Percentiles rank a stretch among this genome's conserved stretches.
phyloP scores from a whole-genome alignment of 495 filamentous ascomycete species.

The Cenococcum geophilum region DNA sequence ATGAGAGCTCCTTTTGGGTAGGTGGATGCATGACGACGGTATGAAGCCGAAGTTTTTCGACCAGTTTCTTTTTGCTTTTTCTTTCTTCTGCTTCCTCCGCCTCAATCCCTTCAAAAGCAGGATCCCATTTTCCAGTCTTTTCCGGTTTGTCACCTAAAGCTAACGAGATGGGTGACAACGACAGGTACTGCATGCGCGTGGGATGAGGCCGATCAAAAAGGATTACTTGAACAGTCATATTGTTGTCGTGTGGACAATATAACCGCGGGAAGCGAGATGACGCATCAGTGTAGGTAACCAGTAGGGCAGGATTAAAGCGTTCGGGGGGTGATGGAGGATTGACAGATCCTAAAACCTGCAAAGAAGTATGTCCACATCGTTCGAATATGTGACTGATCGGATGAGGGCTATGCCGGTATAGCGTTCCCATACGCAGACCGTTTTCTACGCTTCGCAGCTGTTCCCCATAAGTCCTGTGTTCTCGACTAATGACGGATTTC shows the following conservation, averaged over 20 bases:
- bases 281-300: conserved; percentile 58
- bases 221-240: conserved; percentile 73
- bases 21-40: conserved; percentile 68
- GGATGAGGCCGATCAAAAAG: conserved; percentile 84
- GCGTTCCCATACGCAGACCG: conserved; percentile 74
- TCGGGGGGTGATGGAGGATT: conserved; percentile 52
- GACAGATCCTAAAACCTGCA: conserved; percentile 78
- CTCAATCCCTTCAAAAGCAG: conserved; percentile 46
- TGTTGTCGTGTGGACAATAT: conserved; percentile 56
- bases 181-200: conserved; percentile 92
- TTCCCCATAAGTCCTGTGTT: conserved; percentile 1
- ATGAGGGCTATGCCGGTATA: conserved; percentile 78
- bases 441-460: conserved; percentile 74
- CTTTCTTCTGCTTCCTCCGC: conserved; percentile 58
- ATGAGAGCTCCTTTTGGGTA: conserved; percentile 73
- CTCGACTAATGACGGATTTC: conserved; percentile 5
- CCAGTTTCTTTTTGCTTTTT: conserved; percentile 52
- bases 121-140: conserved; percentile 31
- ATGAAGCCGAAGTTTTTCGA: conserved; percentile 88
- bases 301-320: conserved; percentile 61
- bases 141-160: conserved; percentile 71
- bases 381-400: conserved; percentile 73
- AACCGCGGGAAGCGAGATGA: conserved; percentile 59
- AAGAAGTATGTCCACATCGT: conserved; percentile 71
- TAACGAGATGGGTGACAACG: conserved; percentile 78